These are phyloP conservation scores for Edaphochlamys debaryana DNA, from an alignment of 139 green algal genomes.

Conservation along the genomic window DNA sequence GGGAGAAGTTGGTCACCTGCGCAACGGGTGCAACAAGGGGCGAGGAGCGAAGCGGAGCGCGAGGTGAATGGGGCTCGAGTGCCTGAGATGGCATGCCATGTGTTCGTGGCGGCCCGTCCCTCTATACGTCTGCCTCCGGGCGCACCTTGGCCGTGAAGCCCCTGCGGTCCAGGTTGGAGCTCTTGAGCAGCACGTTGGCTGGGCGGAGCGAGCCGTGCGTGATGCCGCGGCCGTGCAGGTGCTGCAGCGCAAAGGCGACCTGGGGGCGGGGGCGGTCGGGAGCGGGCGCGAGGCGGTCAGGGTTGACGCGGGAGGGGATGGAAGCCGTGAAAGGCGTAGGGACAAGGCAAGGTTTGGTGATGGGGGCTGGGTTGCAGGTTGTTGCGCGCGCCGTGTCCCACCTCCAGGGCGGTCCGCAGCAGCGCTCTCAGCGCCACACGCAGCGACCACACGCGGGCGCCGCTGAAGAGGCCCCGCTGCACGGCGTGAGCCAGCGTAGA, in stretches of 20 bases:
- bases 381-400: no score
- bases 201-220: constrained; percentile 20
- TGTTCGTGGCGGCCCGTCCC: not conserved
- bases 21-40: no score
- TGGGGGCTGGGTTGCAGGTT: no score
- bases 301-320: no score
- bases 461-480: not conserved
- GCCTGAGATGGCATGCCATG: no score
- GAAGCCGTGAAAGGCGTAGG: no score
- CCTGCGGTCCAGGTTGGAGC: constrained; percentile 19
- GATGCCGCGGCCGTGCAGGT: constrained; percentile 22
- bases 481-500: not conserved
- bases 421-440: constrained; percentile 20
- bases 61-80: not conserved
- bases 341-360: no score
- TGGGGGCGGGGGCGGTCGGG: no score
- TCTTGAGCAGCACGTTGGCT: constrained; percentile 30
- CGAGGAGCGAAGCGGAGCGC: not conserved
- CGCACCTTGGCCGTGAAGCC: constrained; percentile 28
- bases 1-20: constrained; percentile 20
- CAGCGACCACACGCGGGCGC: constrained; percentile 1
- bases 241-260: constrained; percentile 21
- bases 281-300: no score
- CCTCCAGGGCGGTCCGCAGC: constrained; percentile 19
- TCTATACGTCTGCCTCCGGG: not conserved